Evolutionary conservation across 2,329 filamentous ascomycete genomes (phyloP).

Genomic region (Dendryphion nanum): DNA sequence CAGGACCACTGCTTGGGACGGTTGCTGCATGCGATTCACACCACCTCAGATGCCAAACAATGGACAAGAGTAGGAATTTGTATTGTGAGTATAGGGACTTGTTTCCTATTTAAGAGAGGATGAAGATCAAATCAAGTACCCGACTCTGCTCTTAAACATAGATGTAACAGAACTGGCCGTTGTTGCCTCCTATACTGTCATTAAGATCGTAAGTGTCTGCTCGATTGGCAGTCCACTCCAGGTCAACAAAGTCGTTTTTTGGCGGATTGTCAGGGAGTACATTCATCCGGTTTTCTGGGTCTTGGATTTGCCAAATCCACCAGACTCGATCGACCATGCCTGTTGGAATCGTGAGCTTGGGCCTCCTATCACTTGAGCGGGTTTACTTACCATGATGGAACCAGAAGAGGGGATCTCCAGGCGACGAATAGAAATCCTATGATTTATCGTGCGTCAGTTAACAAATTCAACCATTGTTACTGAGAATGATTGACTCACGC

Average conservation of each 20-base stretch:
- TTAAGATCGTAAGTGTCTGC: constrained; percentile 18
- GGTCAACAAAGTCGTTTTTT: constrained; percentile 17
- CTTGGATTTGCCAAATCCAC: constrained; percentile 51
- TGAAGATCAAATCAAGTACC: neutral
- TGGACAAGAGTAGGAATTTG: neutral
- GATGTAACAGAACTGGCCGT: constrained; percentile 23
- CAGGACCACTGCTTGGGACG: too few species aligned
- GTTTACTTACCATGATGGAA: constrained; percentile 51
- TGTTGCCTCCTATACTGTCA: constrained; percentile 19
- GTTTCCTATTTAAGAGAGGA: neutral
- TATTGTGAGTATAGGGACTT: neutral
- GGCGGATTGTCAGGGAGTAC: constrained; percentile 18
- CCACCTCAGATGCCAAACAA: neutral
- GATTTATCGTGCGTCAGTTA: neutral
- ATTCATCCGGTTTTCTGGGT: constrained; percentile 28
- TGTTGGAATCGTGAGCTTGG: too few species aligned
- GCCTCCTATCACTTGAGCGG: too few species aligned
- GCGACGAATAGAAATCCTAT: constrained; percentile 46
- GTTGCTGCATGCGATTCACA: too few species aligned
- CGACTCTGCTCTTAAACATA: constrained; percentile 14
- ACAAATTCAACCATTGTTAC: too few species aligned
- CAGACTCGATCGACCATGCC: constrained; percentile 48
- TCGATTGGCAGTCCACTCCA: constrained; percentile 17
- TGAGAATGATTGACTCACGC: too few species aligned
- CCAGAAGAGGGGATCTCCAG: constrained; percentile 48